Evolutionary conservation across 129 eudicot genomes (phyloP).

Genomic region (Ambrosia trifida): DNA sequence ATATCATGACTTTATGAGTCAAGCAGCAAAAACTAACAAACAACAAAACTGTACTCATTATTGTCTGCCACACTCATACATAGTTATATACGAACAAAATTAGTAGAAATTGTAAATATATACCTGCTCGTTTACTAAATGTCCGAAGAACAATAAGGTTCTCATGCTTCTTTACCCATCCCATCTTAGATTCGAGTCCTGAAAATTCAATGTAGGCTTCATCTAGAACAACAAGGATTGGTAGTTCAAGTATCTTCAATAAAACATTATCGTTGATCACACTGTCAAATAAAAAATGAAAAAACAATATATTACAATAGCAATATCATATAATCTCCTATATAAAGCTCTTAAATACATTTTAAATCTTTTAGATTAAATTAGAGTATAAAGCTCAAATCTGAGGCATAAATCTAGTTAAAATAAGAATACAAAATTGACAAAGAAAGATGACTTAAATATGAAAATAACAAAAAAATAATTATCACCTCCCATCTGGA

Average conservation of each 20-base stretch:
- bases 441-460: not conserved
- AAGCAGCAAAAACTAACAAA: too few species aligned
- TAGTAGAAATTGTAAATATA: not conserved
- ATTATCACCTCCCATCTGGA: conserved; percentile 91
- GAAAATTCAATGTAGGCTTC: conserved; percentile 98
- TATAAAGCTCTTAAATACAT: too few species aligned
- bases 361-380: too few species aligned
- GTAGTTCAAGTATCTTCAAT: conserved; percentile 76
- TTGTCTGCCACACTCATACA: not conserved
- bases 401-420: not conserved
- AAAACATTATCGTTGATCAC: conserved; percentile 77
- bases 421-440: not conserved
- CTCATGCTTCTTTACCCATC: conserved; percentile 93
- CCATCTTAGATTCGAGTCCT: conserved; percentile 77
- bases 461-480: not conserved
- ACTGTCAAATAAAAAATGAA: conserved; percentile 47
- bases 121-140: conserved; percentile 97
- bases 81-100: not conserved
- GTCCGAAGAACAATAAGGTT: conserved; percentile 94
- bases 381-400: not conserved
- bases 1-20: too few species aligned
- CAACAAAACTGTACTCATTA: not conserved
- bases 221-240: conserved; percentile 90
- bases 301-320: conserved; percentile 12
- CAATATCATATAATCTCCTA: not conserved